phyloP scores from a whole-genome alignment of 2,329 filamentous ascomycete genomes.

The Rhynchosporium graminicola region DNA sequence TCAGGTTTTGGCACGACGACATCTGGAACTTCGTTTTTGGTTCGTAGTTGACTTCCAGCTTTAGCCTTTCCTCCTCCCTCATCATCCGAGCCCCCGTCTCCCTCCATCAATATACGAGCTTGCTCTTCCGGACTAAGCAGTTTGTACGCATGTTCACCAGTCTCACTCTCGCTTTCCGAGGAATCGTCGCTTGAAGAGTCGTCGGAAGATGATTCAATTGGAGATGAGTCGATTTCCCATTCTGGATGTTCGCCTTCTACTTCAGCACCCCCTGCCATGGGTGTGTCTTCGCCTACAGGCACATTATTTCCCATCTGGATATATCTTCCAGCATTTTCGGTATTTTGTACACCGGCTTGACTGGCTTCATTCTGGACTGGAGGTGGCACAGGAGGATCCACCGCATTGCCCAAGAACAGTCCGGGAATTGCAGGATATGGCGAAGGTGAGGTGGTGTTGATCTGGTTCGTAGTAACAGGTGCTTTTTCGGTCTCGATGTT shows the following conservation, averaged over 20 bases:
- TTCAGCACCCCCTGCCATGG: conserved; percentile 9
- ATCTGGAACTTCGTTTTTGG: conserved; percentile 76
- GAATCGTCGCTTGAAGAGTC: conserved; percentile 55
- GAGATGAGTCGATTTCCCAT: conserved; percentile 82
- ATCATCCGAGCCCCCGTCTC: conserved; percentile 77
- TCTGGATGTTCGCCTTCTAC: conserved; percentile 59
- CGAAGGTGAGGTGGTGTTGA: neutral
- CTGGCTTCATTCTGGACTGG: neutral
- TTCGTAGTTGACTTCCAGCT: conserved; percentile 60
- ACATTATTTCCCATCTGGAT: neutral
- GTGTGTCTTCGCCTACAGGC: conserved; percentile 3
- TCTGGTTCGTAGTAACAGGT: neutral
- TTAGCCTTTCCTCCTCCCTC: conserved; percentile 57
- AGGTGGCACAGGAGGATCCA: neutral
- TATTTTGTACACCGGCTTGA: neutral
- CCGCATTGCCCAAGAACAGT: conserved; percentile 10
- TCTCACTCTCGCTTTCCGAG: conserved; percentile 55
- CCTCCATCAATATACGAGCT: conserved; percentile 81
- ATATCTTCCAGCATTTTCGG: neutral
- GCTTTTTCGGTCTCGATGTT: neutral
- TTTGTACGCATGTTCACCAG: conserved; percentile 62
- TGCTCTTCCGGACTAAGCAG: conserved; percentile 80
- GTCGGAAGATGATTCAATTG: conserved; percentile 68
- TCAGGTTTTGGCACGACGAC: conserved; percentile 72
- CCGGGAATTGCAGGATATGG: conserved; percentile 15